These are phyloP conservation scores for Mycosphaerelloides madeirae DNA, from an alignment of 2,329 filamentous ascomycete genomes.

Conservation along the genomic window DNA sequence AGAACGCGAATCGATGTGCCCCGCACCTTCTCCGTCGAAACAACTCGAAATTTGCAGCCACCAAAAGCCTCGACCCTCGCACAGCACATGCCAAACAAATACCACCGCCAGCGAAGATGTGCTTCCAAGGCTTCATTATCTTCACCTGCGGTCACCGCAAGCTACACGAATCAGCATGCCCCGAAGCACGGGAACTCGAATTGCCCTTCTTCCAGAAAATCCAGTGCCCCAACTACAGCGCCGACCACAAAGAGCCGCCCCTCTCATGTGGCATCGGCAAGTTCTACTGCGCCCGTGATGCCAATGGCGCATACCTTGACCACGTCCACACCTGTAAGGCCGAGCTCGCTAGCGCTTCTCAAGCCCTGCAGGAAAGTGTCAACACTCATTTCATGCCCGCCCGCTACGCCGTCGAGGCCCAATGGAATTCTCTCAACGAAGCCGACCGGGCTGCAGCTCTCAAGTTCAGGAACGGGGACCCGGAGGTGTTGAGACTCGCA, in stretches of 20 bases:
- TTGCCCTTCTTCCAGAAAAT: constrained; percentile 16
- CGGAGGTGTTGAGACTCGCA: too few species aligned
- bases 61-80: too few species aligned
- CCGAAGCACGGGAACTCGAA: constrained; percentile 13
- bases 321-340: not conserved
- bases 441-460: too few species aligned
- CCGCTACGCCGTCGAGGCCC: too few species aligned
- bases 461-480: too few species aligned
- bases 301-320: constrained; percentile 12
- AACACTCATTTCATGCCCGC: too few species aligned
- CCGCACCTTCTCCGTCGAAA: too few species aligned
- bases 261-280: constrained; percentile 12
- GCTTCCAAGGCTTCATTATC: constrained; percentile 20
- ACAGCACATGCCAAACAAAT: not conserved
- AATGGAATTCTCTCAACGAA: too few species aligned
- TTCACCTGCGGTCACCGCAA: constrained; percentile 24
- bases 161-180: constrained; percentile 13
- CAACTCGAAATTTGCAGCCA: too few species aligned
- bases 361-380: too few species aligned
- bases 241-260: not conserved
- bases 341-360: too few species aligned
- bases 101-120: constrained; percentile 19
- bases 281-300: constrained; percentile 16
- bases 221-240: constrained; percentile 16
- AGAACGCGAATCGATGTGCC: too few species aligned